Evolutionary conservation across 768 basidiomycete genomes (phyloP).

Genomic region (Megacollybia marginata): DNA sequence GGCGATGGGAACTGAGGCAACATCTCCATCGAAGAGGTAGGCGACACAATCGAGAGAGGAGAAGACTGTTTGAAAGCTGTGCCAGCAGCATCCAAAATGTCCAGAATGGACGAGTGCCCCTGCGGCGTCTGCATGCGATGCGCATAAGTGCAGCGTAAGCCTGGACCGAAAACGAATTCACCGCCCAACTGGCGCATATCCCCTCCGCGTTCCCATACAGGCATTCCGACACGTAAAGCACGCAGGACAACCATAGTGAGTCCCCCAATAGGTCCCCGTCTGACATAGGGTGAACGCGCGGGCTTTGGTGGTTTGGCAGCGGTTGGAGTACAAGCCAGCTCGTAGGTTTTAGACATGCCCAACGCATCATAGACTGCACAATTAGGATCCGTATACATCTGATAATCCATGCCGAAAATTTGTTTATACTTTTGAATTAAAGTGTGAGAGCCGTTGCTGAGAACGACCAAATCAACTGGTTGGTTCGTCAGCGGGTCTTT

Average conservation of each 20-base stretch:
- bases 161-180: conserved; percentile 61
- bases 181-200: conserved; percentile 79
- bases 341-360: conserved; percentile 51
- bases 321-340: neutral
- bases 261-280: conserved; percentile 57
- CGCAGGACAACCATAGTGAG: conserved; percentile 70
- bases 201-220: conserved; percentile 74
- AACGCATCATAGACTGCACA: conserved; percentile 62
- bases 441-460: conserved; percentile 71
- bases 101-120: conserved; percentile 66
- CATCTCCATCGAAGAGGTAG: too few species aligned
- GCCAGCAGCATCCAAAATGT: conserved; percentile 54
- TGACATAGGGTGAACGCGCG: conserved; percentile 40
- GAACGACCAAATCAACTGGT: conserved; percentile 57
- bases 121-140: conserved; percentile 80
- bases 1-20: too few species aligned
- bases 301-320: conserved; percentile 3
- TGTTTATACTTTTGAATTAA: conserved; percentile 76
- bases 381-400: conserved; percentile 75
- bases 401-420: conserved; percentile 66
- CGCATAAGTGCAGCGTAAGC: conserved; percentile 61
- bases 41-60: too few species aligned
- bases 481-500: conserved; percentile 10
- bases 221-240: conserved; percentile 70
- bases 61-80: too few species aligned